Conservation (phyloP, 108 stramenopile species). For the Cyclotella baltica region DNA sequence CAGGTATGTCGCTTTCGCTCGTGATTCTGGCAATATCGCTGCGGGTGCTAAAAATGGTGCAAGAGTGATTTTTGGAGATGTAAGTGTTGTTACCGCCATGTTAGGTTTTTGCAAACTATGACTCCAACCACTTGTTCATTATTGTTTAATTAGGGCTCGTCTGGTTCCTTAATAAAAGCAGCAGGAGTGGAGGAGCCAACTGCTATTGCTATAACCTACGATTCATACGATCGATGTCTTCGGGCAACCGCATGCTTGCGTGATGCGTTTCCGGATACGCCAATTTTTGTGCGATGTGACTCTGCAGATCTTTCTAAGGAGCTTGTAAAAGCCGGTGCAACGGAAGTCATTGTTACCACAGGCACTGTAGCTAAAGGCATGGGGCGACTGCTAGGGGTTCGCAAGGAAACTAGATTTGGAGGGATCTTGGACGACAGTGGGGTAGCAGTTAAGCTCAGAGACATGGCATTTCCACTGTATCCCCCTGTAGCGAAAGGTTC, state of each 20-base stretch:
- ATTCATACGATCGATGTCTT: slow-evolving; percentile 50
- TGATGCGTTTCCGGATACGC: slow-evolving; percentile 67
- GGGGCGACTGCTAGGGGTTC: slow-evolving; percentile 43
- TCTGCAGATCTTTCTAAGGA: slow-evolving; percentile 36
- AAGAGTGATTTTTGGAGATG: slow-evolving; percentile 76
- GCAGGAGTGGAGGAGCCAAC: slow-evolving; percentile 70
- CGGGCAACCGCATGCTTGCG: slow-evolving; percentile 61
- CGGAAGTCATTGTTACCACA: slow-evolving; percentile 62
- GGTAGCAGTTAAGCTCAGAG: slow-evolving; percentile 28
- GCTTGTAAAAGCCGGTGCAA: slow-evolving; percentile 69
- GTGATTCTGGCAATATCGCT: slow-evolving; percentile 61
- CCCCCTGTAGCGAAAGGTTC: slow-evolving; percentile 30
- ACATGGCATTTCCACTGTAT: slow-evolving; percentile 37
- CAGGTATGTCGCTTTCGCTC: slow-evolving; percentile 62
- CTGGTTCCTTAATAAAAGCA: slow-evolving; percentile 58
- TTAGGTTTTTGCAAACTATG: background rate
- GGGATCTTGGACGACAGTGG: slow-evolving; percentile 33
- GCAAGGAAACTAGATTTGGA: slow-evolving; percentile 33
- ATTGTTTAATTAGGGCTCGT: too few species aligned
- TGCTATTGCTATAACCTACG: slow-evolving; percentile 68
- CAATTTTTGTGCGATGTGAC: slow-evolving; percentile 69
- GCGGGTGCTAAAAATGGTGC: slow-evolving; percentile 60
- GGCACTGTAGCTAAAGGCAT: slow-evolving; percentile 50
- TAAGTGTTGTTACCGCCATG: background rate
- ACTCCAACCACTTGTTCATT: too few species aligned